Base-by-base conservation (phyloP, 2,329 filamentous ascomycete species). In the Fusarium floridanum region DNA sequence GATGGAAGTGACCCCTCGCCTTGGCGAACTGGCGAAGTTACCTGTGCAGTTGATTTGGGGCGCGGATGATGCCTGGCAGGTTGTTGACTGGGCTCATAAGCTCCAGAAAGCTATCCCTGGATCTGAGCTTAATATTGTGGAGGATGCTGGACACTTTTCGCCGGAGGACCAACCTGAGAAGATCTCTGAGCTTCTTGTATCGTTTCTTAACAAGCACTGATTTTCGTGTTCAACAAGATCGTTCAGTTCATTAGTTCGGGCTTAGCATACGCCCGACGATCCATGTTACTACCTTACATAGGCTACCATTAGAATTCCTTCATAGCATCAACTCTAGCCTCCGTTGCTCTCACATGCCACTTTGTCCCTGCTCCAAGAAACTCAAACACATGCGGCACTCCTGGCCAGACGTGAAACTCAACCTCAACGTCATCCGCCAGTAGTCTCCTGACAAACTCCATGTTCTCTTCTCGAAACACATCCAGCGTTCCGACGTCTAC, bases 31-130 rank as follows among this genome's bases (percentile, higher is more conserved):
- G 4, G 67, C 60, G 4, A 74, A 75, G 24, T 9, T 80, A 1
- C 78, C 79, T 0, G 79, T 81, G 6, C 76, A 81, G 48, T 11
- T 80, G 2, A 78, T 83, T 3, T 82, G 81, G 80, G 81, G 80
- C 3, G 72, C 69, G 1, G 68, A 82, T 29, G 81, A 83, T 67
- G 60, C 39, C 6, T 83, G 80, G 80, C 81, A 82, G 61, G 72
- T 77, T 0, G 65, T 80, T 39, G 76, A 78, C 41, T 82, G 81
- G 81, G 80, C 78, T 7, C 55, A 77, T n/a, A 82, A 77, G 37
- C 73, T 82, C 6, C 72, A 79, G 17, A 34, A 66, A 12, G 74
- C 80, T 1, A 81, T 83, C 61, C 80, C 81, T 4, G 76, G 78
- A 1, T 81, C 80, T 1, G 48, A 77, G 5, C 66, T 83, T 17